Evolutionary conservation across 768 basidiomycete species (phyloP), one percentile per base, ranked within the genome.

Genomic region (Serpula lacrymans): DNA sequence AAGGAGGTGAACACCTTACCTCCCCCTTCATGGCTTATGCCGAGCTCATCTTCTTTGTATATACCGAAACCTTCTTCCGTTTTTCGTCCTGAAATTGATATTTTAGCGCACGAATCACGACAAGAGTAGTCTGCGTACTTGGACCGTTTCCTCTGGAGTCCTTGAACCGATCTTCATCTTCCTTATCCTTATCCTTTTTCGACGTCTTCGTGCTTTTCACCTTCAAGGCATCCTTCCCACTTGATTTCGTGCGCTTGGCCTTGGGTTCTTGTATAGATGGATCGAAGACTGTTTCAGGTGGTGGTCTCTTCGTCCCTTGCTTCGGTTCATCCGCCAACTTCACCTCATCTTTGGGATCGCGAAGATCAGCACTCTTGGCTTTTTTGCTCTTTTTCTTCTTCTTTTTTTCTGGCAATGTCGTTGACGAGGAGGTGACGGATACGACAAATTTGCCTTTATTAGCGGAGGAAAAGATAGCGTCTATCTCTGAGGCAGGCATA

Each of bases 31-130:
- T 74, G 67, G 29, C 63, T 63, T 37, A 92, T 80, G 12, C 84
- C 82, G 3, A 92, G 76, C 49, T 92, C 89, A 44, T 82, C 83
- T 62, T 88, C 89, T 55, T 87, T 88, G 60, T 82, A 92, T 25
- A 92, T 75, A 11, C 62, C 57, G 67, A 75, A 90, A 4, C 89
- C 90, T 55, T 92, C 90, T 42, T 81, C 84, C 0, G 89, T 92
- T 58, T 71, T 81, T 23, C 75, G 78, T 36, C 86, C 88, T 90
- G 52, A 17, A 23, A 39, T 60, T 29, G 45, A 37, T 48, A 46
- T 26, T 12, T 24, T 26, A 32, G 21, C 30, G n/a, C 29, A 11
- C 29, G 24, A 8, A 31, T 23, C 27, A 31, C 12, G 37, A 34
- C 3, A 37, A 38, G 42, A 39, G 27, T 36, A 30, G 41, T 41